Evolutionary conservation across 2,329 filamentous ascomycete species (phyloP), one percentile per base, ranked within the genome.

Genomic region (Acrocalymma vagum): DNA sequence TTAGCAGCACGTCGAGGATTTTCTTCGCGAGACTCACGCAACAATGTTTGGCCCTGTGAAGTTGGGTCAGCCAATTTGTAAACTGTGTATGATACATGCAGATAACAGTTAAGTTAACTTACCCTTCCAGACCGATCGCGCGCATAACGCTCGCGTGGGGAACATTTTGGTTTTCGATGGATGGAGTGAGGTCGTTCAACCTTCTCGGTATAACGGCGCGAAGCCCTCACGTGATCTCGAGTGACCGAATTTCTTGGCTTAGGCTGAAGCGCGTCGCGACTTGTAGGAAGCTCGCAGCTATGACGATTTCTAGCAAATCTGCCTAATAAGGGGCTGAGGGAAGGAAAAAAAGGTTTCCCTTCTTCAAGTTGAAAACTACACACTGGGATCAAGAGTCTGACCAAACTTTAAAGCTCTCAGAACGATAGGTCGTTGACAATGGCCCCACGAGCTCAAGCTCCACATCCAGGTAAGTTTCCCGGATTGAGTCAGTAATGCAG

Each of bases 91-190:
- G 45, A 46, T 26, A 25, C 30, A 36, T 10, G 38, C 18, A 32
- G 13, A 11, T 22, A 29, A 11, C 29, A 32, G 13, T 14, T 16
- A 15, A 6, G n/a, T 17, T 9, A 1, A 44, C 72, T 55, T 72
- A 91, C 90, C 90, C 80, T 95, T 95, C 90, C 90, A 95, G 63
- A 92, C 85, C 33, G 90, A 94, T 58, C 90, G 86, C 74, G 84
- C 85, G 52, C 53, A 64, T 9, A 71, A 79, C 61, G 76, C 78
- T 63, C 83, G 78, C 58, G 87, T 89, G 50, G 85, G 80, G 68
- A 85, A 79, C 87, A 91, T 91, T 57, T 63, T 74, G 49, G 48
- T 46, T 42, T 52, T 44, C 49, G 36, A 38, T 49, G 48, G 45
- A 49, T 42, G 52, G 51, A 48, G 50, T 62, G 61, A 60, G 48